Evolutionary conservation across 2,329 filamentous ascomycete genomes (phyloP).

Genomic region (Magnaporthiopsis rhizophila): DNA sequence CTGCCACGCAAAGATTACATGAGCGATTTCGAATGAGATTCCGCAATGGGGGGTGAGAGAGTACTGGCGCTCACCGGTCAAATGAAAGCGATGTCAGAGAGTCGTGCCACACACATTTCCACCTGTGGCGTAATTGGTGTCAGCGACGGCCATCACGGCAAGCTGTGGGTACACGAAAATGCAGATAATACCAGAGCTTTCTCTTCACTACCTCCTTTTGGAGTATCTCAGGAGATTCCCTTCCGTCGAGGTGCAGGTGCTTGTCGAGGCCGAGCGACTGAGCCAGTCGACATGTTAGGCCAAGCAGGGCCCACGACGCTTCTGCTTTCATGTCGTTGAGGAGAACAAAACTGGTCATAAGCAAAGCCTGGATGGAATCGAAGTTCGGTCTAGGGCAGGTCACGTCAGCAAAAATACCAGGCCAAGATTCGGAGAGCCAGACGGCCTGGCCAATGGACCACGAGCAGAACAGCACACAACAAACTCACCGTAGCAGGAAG

Average conservation of each 20-base stretch:
- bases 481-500: slow-evolving; percentile 46
- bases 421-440: slow-evolving; percentile 7
- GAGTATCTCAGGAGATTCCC: slow-evolving; percentile 37
- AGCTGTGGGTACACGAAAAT: not conserved
- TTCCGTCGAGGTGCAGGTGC: slow-evolving; percentile 33
- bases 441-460: no score
- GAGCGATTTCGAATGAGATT: not conserved
- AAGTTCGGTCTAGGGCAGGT: slow-evolving; percentile 43
- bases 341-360: slow-evolving; percentile 55
- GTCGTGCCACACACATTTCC: slow-evolving; percentile 61
- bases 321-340: slow-evolving; percentile 65
- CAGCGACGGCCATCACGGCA: no score
- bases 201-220: slow-evolving; percentile 48
- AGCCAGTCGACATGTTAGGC: slow-evolving; percentile 56
- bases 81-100: slow-evolving; percentile 59
- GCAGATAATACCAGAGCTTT: slow-evolving; percentile 39
- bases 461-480: not conserved
- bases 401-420: not conserved
- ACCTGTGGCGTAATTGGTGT: slow-evolving; percentile 22
- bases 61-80: slow-evolving; percentile 38
- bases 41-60: not conserved
- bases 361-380: slow-evolving; percentile 56
- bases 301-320: slow-evolving; percentile 57
- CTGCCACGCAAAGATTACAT: slow-evolving; percentile 20
- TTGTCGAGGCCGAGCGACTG: slow-evolving; percentile 57